phyloP scores from a whole-genome alignment of 2,329 filamentous ascomycete species.

The Periconia digitata region DNA sequence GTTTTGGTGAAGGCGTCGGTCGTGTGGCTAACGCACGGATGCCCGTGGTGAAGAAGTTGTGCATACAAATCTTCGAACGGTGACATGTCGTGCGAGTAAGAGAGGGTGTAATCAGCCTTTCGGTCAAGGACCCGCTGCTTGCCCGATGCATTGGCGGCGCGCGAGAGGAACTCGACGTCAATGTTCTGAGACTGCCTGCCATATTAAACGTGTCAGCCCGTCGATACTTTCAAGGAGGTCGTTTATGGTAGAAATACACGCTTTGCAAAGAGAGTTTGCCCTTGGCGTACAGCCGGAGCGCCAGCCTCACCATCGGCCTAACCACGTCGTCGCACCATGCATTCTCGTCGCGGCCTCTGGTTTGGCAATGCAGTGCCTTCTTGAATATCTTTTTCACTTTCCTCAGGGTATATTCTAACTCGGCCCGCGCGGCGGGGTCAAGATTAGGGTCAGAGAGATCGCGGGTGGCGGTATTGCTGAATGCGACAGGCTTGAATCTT shows the following conservation, averaged over 20 bases:
- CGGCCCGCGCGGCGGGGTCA: slow-evolving; percentile 5
- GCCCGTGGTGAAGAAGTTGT: slow-evolving; percentile 8
- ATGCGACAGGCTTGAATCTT: slow-evolving; percentile 11
- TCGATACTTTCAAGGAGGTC: slow-evolving; percentile 4
- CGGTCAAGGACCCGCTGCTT: slow-evolving; percentile 16
- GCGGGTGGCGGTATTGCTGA: slow-evolving; percentile 4
- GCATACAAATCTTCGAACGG: slow-evolving; percentile 16
- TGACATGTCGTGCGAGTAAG: slow-evolving; percentile 17
- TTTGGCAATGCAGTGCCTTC: slow-evolving; percentile 17
- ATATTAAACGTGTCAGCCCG: slow-evolving; percentile 7
- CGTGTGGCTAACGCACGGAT: slow-evolving; percentile 17
- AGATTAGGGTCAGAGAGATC: slow-evolving; percentile 2
- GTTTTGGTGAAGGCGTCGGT: slow-evolving; percentile 17
- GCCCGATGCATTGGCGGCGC: slow-evolving; percentile 8
- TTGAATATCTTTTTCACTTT: slow-evolving; percentile 18
- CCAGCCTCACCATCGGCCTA: slow-evolving; percentile 18
- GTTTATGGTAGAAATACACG: slow-evolving; percentile 12
- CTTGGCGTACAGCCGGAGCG: slow-evolving; percentile 16
- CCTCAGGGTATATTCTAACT: slow-evolving; percentile 6
- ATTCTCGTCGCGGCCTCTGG: slow-evolving; percentile 18
- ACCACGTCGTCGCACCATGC: slow-evolving; percentile 21
- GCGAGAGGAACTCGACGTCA: slow-evolving; percentile 16
- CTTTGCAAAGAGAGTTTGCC: slow-evolving; percentile 18
- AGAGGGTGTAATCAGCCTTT: slow-evolving; percentile 22
- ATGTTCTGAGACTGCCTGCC: slow-evolving; percentile 16